Percentiles rank a stretch among this genome's conserved stretches.
Conservation (phyloP, 2,329 filamentous ascomycete genomes). For the Aureobasidium sp. region DNA sequence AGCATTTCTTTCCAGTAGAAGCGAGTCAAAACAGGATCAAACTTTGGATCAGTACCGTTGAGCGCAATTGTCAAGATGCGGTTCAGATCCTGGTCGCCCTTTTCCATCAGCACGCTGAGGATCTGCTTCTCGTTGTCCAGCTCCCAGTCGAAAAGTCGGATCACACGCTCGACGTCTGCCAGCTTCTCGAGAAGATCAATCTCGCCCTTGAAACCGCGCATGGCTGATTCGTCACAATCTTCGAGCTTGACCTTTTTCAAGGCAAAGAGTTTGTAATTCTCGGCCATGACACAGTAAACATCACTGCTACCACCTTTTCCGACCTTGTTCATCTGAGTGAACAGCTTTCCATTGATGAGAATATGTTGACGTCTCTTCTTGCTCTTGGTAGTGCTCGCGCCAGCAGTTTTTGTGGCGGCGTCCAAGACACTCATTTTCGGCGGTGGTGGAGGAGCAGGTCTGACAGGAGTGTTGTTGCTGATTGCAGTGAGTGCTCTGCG, state of each 20-base stretch:
- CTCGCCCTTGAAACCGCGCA: conserved; percentile 87
- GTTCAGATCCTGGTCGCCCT: conserved; percentile 89
- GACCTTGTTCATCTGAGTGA: conserved; percentile 81
- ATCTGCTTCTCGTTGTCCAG: conserved; percentile 86
- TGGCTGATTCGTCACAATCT: conserved; percentile 73
- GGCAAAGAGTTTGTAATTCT: conserved; percentile 92
- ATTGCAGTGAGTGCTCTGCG: conserved; percentile 43
- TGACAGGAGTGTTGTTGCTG: conserved; percentile 59
- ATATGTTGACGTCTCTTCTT: conserved; percentile 74
- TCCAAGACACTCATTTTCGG: conserved; percentile 98
- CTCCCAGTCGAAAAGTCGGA: conserved; percentile 85
- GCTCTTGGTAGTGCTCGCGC: conserved; percentile 66
- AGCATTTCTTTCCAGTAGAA: conserved; percentile 99
- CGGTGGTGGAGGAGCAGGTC: conserved; percentile 68
- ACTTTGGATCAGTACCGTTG: conserved; percentile 59
- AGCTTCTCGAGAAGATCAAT: conserved; percentile 84
- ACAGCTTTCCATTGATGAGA: conserved; percentile 82
- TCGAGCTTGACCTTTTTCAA: conserved; percentile 88
- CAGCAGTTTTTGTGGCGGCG: conserved; percentile 74
- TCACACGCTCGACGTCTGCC: conserved; percentile 77
- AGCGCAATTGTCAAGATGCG: conserved; percentile 67
- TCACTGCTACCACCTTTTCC: conserved; percentile 89
- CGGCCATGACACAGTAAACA: conserved; percentile 92
- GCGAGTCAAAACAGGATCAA: conserved; percentile 87
- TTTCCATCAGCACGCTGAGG: conserved; percentile 90